Percentiles rank a stretch among this genome's conserved stretches.
Conservation (phyloP, 2,329 filamentous ascomycete genomes). For the Beauveria asiatica region DNA sequence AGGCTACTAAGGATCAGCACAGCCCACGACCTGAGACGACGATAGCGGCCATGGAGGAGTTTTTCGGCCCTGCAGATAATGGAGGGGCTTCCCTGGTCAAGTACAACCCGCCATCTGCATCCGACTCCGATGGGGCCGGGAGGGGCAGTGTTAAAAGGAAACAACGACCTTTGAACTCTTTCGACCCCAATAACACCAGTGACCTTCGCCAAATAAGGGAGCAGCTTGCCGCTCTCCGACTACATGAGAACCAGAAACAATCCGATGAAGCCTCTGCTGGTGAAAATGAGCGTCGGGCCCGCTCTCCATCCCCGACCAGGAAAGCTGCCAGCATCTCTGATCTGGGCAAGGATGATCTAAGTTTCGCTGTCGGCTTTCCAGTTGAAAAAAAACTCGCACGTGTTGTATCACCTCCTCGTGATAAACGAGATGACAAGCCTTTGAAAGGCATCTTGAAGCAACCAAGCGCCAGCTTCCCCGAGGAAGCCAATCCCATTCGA, state of each 20-base stretch:
- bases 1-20: not conserved
- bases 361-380: conserved; percentile 27
- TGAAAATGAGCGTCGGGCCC: not conserved
- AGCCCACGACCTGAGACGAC: not conserved
- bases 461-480: conserved; percentile 75
- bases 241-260: conserved; percentile 18
- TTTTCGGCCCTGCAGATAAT: not conserved
- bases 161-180: conserved; percentile 30
- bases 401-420: conserved; percentile 64
- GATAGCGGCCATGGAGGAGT: not conserved
- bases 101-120: conserved; percentile 26
- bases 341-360: not conserved
- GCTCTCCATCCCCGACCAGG: conserved; percentile 14
- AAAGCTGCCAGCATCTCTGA: not conserved
- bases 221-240: conserved; percentile 37
- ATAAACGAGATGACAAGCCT: conserved; percentile 56
- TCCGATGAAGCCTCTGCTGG: not conserved
- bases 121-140: conserved; percentile 35
- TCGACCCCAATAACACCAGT: conserved; percentile 45
- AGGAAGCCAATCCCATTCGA: conserved; percentile 71
- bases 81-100: conserved; percentile 18
- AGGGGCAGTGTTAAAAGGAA: conserved; percentile 29
- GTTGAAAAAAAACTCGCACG: conserved; percentile 41
- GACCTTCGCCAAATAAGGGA: conserved; percentile 42
- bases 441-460: conserved; percentile 80